Percentiles rank a stretch among this genome's conserved stretches.
These are phyloP conservation scores for Phytopythium litorale DNA, from an alignment of 352 stramenopile species.

Conservation along the genomic window DNA sequence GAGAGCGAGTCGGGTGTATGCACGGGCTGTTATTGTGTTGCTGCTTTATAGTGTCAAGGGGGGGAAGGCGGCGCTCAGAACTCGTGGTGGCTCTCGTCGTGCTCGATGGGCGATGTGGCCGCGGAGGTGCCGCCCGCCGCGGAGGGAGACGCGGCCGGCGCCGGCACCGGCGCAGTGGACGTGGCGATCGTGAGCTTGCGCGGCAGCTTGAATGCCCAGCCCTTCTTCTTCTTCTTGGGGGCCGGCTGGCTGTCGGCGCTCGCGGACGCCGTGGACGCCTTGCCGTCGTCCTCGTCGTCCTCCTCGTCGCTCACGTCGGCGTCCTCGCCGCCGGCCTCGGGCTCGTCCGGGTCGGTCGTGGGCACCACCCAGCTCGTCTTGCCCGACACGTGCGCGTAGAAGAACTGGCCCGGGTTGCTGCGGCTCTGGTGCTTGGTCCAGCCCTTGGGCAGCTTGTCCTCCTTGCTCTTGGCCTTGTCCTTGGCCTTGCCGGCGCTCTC, in stretches of 20 bases:
- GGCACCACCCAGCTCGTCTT: conserved; percentile 70
- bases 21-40: conserved; percentile 8
- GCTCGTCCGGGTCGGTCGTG: conserved; percentile 17
- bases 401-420: conserved; percentile 53
- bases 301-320: conserved; percentile 5
- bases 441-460: conserved; percentile 27
- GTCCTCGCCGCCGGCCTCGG: conserved; percentile 17
- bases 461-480: conserved; percentile 7
- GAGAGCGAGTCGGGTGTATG: background rate
- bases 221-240: conserved; percentile 27
- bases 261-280: conserved; percentile 23
- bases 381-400: conserved; percentile 59
- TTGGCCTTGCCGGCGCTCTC: conserved; percentile 9
- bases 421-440: conserved; percentile 73
- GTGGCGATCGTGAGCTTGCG: conserved; percentile 29
- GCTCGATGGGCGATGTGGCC: conserved; percentile 33
- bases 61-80: conserved; percentile 25
- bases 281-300: conserved; percentile 27
- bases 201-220: conserved; percentile 37
- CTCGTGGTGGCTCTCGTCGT: conserved; percentile 46
- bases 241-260: conserved; percentile 21
- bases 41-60: conserved; percentile 3
- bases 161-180: conserved; percentile 8
- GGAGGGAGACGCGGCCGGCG: conserved; percentile 5
- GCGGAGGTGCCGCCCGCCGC: conserved; percentile 16